phyloP scores from a whole-genome alignment of 768 basidiomycete species.

The Rhodosporidiobolus odoratus region DNA sequence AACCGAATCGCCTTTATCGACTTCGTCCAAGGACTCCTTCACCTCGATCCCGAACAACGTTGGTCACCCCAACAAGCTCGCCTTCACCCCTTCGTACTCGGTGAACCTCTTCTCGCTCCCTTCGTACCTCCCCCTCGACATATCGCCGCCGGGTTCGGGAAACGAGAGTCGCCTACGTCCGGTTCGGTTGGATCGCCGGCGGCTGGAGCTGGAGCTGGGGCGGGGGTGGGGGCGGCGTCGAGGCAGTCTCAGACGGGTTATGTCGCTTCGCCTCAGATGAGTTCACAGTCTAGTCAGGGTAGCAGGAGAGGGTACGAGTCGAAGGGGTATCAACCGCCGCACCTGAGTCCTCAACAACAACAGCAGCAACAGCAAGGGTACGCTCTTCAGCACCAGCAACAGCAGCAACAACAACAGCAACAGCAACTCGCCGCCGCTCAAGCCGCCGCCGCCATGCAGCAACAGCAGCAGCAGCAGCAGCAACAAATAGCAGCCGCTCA shows the following conservation, averaged over 20 bases:
- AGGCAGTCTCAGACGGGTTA: slow-evolving; percentile 54
- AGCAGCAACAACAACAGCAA: slow-evolving; percentile 43
- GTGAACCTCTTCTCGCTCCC: slow-evolving; percentile 71
- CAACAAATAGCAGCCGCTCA: slow-evolving; percentile 21
- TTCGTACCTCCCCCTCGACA: slow-evolving; percentile 39
- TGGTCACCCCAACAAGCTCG: slow-evolving; percentile 98
- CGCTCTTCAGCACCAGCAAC: slow-evolving; percentile 61
- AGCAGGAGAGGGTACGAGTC: slow-evolving; percentile 89
- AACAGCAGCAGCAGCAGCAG: slow-evolving; percentile 50
- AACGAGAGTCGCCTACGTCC: slow-evolving; percentile 9
- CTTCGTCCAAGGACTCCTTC: slow-evolving; percentile 88
- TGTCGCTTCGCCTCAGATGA: too few relatives aligned
- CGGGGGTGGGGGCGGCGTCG: too few relatives aligned
- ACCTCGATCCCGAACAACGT: slow-evolving; percentile 87
- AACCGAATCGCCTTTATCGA: slow-evolving; percentile 93
- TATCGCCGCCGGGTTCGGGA: slow-evolving; percentile 6
- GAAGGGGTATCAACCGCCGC: slow-evolving; percentile 84
- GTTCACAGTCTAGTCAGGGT: too few relatives aligned
- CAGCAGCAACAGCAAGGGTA: slow-evolving; percentile 89
- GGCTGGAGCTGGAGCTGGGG: too few relatives aligned
- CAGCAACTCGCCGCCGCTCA: slow-evolving; percentile 31
- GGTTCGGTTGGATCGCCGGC: slow-evolving; percentile 47
- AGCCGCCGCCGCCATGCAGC: slow-evolving; percentile 24
- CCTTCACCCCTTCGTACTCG: slow-evolving; percentile 94
- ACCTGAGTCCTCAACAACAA: too few relatives aligned